Base-by-base conservation (phyloP, 2,329 filamentous ascomycete species). In the Calonectria fujianensis region DNA sequence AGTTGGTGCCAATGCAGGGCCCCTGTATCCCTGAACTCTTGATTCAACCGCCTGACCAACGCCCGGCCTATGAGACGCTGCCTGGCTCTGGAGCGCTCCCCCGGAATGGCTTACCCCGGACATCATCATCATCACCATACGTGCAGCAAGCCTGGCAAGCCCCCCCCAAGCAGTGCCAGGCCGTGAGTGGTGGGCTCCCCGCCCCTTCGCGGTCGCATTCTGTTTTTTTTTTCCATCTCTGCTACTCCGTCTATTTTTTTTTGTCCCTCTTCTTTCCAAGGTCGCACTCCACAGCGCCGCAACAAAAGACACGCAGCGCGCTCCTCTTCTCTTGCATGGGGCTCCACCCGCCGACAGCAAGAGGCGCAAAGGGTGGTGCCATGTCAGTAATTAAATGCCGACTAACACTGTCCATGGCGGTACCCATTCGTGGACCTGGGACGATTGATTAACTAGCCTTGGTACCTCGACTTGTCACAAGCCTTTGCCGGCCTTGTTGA, bases 1-100 rank as follows among this genome's bases (percentile, higher is more conserved):
- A 63, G 57, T 39, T 32, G 27, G 37, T 48, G 52, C 52, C 52
- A 50, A 73, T 70, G 67, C 61, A 65, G 61, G 61, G 61, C 61
- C 57, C 65, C 65, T 79, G 77, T 70, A 79, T 77, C 71, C 70
- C 69, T 78, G 78, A 74, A 79, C 71, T 74, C 79, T 80, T 76
- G 77, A 77, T 80, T 77, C 79, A 80, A 78, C 79, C 79, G 78
- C 78, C 78, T 80, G 79, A 80, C 79, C 79, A 72, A 50, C 73
- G 54, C 67, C 70, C 54, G 72, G 67, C 72, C 78, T 79, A 79
- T 80, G 72, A 74, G 70, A 67, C 63, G 52, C 69, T 39, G 68
- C 52, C 65, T 76, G 74, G 39, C 41, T 50, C 31, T 31, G 72
- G 74, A 14, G 7, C 74, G 61, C 57, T 24, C 70, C 74, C 74